phyloP scores from a whole-genome alignment of 371 early-diverging fungal species.

The Circinella minor region DNA sequence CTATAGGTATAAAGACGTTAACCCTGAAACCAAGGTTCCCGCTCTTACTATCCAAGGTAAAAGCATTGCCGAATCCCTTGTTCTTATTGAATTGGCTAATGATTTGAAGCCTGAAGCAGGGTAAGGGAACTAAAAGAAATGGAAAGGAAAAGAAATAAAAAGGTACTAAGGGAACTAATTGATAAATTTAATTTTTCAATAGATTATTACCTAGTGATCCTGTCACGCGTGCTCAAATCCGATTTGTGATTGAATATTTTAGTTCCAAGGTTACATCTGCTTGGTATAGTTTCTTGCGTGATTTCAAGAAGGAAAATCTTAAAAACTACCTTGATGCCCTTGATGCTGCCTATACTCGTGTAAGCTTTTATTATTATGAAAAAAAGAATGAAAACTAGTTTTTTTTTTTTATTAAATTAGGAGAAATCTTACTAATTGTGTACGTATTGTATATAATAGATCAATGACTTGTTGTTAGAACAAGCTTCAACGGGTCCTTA shows the following conservation, averaged over 20 bases:
- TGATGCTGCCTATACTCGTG: slow-evolving; percentile 30
- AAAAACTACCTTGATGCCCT: slow-evolving; percentile 22
- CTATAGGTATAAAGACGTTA: slow-evolving; percentile 50
- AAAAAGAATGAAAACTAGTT: no score
- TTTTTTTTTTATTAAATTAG: no score
- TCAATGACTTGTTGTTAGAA: slow-evolving; percentile 47
- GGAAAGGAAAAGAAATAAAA: no score
- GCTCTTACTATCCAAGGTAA: slow-evolving; percentile 42
- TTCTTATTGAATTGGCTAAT: slow-evolving; percentile 54
- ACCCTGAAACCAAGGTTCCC: slow-evolving; percentile 59
- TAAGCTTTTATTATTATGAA: slow-evolving; percentile 16
- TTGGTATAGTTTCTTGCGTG: slow-evolving; percentile 32
- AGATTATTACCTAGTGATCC: slow-evolving; percentile 51
- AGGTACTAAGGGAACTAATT: background rate
- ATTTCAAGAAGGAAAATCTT: slow-evolving; percentile 30
- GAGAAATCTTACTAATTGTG: no score
- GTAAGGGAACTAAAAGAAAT: slow-evolving; percentile 33
- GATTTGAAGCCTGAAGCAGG: slow-evolving; percentile 53
- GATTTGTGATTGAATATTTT: slow-evolving; percentile 63
- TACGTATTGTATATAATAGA: slow-evolving; percentile 3
- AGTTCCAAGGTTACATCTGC: slow-evolving; percentile 34
- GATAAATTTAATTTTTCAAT: background rate
- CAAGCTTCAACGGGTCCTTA: slow-evolving; percentile 64
- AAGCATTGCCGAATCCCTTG: slow-evolving; percentile 54
- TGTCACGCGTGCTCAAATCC: slow-evolving; percentile 48